Percentiles rank a stretch among this genome's conserved stretches.
Conservation (phyloP, 257 asterid genomes). For the Petrea volubilis region DNA sequence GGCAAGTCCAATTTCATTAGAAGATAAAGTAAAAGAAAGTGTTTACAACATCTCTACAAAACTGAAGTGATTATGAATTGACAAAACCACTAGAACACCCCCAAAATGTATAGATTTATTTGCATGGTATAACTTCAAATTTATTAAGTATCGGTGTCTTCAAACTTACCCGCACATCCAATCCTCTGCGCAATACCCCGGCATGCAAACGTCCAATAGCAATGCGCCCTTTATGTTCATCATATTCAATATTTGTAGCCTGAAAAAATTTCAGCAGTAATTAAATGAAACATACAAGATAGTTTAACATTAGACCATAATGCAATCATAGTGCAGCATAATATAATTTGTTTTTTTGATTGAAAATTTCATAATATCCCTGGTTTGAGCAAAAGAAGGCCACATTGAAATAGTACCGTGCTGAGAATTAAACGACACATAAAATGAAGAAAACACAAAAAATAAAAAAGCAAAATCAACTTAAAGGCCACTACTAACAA, state of each 20-base stretch:
- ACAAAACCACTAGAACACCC: not conserved
- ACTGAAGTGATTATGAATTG: not conserved
- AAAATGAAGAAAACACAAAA: not conserved
- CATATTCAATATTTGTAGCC: constrained; percentile 97
- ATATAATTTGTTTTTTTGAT: not conserved
- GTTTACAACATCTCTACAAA: not conserved
- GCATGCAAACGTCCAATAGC: constrained; percentile 99
- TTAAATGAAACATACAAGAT: constrained; percentile 17
- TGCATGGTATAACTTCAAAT: constrained; percentile 6
- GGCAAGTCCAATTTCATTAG: not conserved
- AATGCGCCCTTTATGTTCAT: constrained; percentile 97
- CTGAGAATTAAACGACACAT: constrained; percentile 3
- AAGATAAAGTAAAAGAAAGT: not conserved
- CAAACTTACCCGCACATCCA: constrained; percentile 87
- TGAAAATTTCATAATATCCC: not conserved
- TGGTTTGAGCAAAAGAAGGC: not conserved
- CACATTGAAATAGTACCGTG: constrained; percentile 6
- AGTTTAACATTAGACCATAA: constrained; percentile 4
- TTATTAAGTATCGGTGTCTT: not conserved
- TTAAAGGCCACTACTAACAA: constrained; percentile 54
- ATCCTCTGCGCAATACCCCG: constrained; percentile 77
- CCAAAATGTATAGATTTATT: not conserved
- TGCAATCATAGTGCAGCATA: no score
- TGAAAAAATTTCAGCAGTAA: constrained; percentile 30
- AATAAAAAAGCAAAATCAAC: not conserved